These are phyloP conservation scores for Calonectria pauciramosa DNA, from an alignment of 2,329 filamentous ascomycete species.

Conservation along the genomic window DNA sequence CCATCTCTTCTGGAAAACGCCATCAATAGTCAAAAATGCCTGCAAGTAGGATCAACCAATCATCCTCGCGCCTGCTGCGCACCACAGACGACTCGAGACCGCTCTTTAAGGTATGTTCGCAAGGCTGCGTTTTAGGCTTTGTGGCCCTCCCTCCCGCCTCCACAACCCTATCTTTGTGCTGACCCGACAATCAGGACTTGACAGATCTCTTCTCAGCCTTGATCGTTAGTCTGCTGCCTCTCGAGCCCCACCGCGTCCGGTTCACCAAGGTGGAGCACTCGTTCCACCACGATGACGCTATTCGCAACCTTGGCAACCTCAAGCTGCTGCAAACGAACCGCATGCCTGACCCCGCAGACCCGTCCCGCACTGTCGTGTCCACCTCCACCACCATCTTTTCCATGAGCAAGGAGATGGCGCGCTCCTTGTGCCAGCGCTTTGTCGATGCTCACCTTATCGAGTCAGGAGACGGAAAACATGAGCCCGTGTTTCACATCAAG, in stretches of 20 bases:
- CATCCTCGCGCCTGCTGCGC: slow-evolving; percentile 91
- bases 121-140: neutral
- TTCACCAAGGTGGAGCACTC: slow-evolving; percentile 93
- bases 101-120: slow-evolving; percentile 85
- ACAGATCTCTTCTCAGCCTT: slow-evolving; percentile 96
- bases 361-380: slow-evolving; percentile 93
- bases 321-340: slow-evolving; percentile 99
- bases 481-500: slow-evolving; percentile 84
- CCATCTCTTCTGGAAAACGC: neutral
- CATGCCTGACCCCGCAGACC: slow-evolving; percentile 98
- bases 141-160: neutral
- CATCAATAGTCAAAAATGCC: neutral
- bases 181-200: slow-evolving; percentile 77
- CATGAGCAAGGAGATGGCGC: slow-evolving; percentile 98
- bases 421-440: slow-evolving; percentile 93
- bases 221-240: slow-evolving; percentile 88
- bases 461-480: slow-evolving; percentile 88
- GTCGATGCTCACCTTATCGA: slow-evolving; percentile 95
- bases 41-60: slow-evolving; percentile 67
- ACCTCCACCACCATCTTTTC: slow-evolving; percentile 98
- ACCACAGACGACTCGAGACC: slow-evolving; percentile 98
- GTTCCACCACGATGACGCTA: slow-evolving; percentile 95
- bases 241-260: slow-evolving; percentile 88
- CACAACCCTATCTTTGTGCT: neutral
- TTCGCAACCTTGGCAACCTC: slow-evolving; percentile 95